A percentile compares a stretch with the other conserved stretches of the same genome.
Conservation (phyloP, 106 monocot genomes). For the Posidonia australis region DNA sequence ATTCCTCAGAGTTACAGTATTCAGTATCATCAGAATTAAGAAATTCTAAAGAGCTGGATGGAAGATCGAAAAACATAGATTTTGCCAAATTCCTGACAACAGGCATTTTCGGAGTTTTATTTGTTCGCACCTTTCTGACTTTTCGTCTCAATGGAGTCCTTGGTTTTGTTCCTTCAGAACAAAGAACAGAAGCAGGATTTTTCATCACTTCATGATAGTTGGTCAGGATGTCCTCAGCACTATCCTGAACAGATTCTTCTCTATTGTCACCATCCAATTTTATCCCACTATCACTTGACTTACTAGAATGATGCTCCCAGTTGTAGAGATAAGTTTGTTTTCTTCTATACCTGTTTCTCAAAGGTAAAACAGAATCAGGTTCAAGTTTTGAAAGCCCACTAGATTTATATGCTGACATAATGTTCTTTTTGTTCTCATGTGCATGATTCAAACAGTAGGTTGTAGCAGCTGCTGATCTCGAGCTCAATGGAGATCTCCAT, state of each 20-base stretch:
- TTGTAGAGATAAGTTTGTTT: conserved; percentile 76
- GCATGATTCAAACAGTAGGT: conserved; percentile 16
- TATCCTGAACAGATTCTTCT: conserved; percentile 28
- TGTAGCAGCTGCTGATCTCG: conserved; percentile 35
- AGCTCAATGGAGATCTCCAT: conserved; percentile 72
- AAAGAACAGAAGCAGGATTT: conserved; percentile 10
- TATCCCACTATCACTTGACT: conserved; percentile 46
- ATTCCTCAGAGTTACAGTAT: conserved; percentile 39
- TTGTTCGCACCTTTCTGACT: conserved; percentile 29
- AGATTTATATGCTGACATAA: conserved; percentile 10
- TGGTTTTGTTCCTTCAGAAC: conserved; percentile 5
- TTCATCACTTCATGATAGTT: conserved; percentile 26
- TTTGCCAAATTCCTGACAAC: conserved; percentile 15
- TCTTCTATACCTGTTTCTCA: conserved; percentile 23
- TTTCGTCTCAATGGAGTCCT: conserved; percentile 23
- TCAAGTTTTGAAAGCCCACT: conserved; percentile 13
- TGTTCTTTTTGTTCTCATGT: conserved; percentile 14
- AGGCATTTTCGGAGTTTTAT: conserved; percentile 14
- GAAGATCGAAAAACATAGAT: conserved; percentile 27
- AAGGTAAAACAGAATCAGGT: neutral
- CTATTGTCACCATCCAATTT: conserved; percentile 32
- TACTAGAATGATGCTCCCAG: conserved; percentile 58
- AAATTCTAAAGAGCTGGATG: conserved; percentile 21
- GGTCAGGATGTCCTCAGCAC: conserved; percentile 16
- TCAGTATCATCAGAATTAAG: conserved; percentile 48